A percentile compares a stretch with the other conserved stretches of the same genome.
Evolutionary conservation across 495 filamentous ascomycete species (phyloP).

Genomic region (Lindgomyces ingoldianus): DNA sequence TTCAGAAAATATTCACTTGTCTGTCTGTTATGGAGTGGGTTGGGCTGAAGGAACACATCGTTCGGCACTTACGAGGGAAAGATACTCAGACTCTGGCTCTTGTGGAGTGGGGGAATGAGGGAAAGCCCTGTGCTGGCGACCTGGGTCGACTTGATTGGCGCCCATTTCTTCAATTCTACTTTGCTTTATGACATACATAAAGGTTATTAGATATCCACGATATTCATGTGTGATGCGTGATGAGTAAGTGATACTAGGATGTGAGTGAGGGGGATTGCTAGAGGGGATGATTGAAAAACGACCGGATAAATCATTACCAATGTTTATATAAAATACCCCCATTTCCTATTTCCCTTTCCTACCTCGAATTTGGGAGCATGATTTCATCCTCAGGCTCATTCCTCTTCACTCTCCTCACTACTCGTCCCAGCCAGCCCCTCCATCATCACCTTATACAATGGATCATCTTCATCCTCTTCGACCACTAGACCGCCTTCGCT

Average conservation of each 20-base stretch:
- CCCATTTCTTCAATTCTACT: slow-evolving; percentile 36
- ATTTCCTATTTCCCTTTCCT: not conserved
- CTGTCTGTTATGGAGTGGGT: not conserved
- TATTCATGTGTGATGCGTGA: too few species aligned
- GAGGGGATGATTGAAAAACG: too few species aligned
- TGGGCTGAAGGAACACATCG: slow-evolving; percentile 51
- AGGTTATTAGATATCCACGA: too few species aligned
- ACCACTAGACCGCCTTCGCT: slow-evolving; percentile 5
- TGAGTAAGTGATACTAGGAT: too few species aligned
- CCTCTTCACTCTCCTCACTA: slow-evolving; percentile 38
- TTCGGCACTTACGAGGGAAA: slow-evolving; percentile 94
- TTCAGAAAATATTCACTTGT: slow-evolving; percentile 16
- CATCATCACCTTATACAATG: slow-evolving; percentile 35
- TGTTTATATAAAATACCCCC: not conserved
- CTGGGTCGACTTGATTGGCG: slow-evolving; percentile 65
- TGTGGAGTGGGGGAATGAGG: slow-evolving; percentile 55
- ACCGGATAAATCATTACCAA: too few species aligned
- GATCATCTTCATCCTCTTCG: slow-evolving; percentile 34
- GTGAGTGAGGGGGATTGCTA: too few species aligned
- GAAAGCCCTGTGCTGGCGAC: slow-evolving; percentile 88
- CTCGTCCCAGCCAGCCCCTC: slow-evolving; percentile 32
- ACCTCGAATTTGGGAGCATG: not conserved
- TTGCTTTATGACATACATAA: too few species aligned
- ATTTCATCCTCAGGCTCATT: slow-evolving; percentile 7
- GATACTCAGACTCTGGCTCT: slow-evolving; percentile 64